These are phyloP conservation scores for Fusarium protoensiforme DNA, from an alignment of 2,329 filamentous ascomycete genomes.

Conservation along the genomic window DNA sequence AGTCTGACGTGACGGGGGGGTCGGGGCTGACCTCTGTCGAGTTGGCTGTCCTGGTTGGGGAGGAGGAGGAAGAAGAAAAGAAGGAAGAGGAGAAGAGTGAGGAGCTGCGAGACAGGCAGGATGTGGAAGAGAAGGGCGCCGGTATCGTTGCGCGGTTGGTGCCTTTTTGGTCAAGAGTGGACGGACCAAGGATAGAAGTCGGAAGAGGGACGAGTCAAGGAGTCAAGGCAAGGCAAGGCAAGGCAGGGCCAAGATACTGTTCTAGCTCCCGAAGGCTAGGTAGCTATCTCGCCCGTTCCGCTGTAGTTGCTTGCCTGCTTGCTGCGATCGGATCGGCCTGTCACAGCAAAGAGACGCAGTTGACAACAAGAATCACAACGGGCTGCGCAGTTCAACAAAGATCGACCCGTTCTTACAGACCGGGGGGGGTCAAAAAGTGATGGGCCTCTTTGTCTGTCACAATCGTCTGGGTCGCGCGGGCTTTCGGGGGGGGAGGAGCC, in stretches of 20 bases:
- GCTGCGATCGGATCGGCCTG: neutral
- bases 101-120: conserved; percentile 20
- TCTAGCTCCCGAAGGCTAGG: conserved; percentile 12
- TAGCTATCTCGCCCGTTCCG: conserved; percentile 22
- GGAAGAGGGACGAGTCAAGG: conserved; percentile 15
- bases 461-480: conserved; percentile 24
- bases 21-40: conserved; percentile 5
- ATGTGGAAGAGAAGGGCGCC: conserved; percentile 22
- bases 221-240: neutral
- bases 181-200: conserved; percentile 27
- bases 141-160: conserved; percentile 21
- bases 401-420: conserved; percentile 37
- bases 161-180: conserved; percentile 26
- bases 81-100: conserved; percentile 27
- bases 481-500: conserved; percentile 23
- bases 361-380: neutral
- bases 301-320: neutral
- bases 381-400: conserved; percentile 9
- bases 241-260: neutral
- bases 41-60: conserved; percentile 11
- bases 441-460: conserved; percentile 14
- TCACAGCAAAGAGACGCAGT: conserved; percentile 7
- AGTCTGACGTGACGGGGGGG: conserved; percentile 33
- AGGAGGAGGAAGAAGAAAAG: conserved; percentile 7
- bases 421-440: conserved; percentile 20